Percentiles rank a stretch among this genome's conserved stretches.
Evolutionary conservation across 2,329 filamentous ascomycete genomes (phyloP).

Genomic region (Penicillium sp.): DNA sequence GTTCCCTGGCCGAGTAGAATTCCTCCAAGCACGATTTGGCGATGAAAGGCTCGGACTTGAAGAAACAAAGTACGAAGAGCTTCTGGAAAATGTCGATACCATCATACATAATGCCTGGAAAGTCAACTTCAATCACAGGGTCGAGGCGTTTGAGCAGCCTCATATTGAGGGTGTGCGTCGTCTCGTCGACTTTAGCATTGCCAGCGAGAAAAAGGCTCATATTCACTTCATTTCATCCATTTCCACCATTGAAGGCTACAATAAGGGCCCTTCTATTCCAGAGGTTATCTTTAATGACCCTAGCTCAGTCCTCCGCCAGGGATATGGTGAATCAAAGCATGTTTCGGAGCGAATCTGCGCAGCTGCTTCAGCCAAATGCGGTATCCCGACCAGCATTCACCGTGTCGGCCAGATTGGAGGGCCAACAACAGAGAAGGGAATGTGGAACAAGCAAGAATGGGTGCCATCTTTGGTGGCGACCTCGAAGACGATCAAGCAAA

Average conservation of each 20-base stretch:
- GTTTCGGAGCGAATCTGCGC: slow-evolving; percentile 53
- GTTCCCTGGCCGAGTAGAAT: slow-evolving; percentile 38
- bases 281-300: slow-evolving; percentile 25
- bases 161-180: slow-evolving; percentile 17
- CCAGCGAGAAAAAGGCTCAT: slow-evolving; percentile 17
- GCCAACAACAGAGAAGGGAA: slow-evolving; percentile 40
- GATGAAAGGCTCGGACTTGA: slow-evolving; percentile 30
- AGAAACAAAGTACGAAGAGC: slow-evolving; percentile 21
- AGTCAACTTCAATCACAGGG: slow-evolving; percentile 28
- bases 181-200: slow-evolving; percentile 31
- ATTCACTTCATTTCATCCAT: slow-evolving; percentile 36
- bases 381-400: slow-evolving; percentile 27
- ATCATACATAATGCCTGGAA: slow-evolving; percentile 46
- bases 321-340: slow-evolving; percentile 42
- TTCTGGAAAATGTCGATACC: slow-evolving; percentile 28
- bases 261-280: slow-evolving; percentile 27
- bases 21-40: slow-evolving; percentile 31
- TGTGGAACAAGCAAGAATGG: slow-evolving; percentile 60
- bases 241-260: slow-evolving; percentile 27
- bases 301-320: slow-evolving; percentile 35
- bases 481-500: slow-evolving; percentile 52
- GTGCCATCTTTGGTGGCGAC: slow-evolving; percentile 52
- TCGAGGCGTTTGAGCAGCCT: slow-evolving; percentile 17
- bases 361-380: slow-evolving; percentile 24
- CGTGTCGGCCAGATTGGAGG: slow-evolving; percentile 44